A percentile compares a stretch with the other conserved stretches of the same genome.
These are phyloP conservation scores for Populus euphratica DNA, from an alignment of 345 rosid genomes.

Conservation along the genomic window DNA sequence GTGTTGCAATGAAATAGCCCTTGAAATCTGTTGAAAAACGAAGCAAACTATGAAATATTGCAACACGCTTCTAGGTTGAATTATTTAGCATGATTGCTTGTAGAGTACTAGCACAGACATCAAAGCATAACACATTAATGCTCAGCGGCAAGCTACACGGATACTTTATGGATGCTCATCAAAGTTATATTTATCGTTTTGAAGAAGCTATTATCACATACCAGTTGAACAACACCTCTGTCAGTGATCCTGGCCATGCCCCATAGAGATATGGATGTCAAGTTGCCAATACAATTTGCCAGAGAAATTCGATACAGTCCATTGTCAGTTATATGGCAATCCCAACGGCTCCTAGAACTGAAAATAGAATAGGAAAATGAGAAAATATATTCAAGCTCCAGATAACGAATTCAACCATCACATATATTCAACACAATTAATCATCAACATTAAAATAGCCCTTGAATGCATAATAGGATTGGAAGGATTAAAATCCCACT, in stretches of 20 bases:
- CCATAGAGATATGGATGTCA: conserved; percentile 78
- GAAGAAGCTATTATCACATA: conserved; percentile 15
- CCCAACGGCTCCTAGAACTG: conserved; percentile 91
- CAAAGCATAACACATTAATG: neutral
- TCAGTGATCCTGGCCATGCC: conserved; percentile 89
- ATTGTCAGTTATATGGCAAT: conserved; percentile 78
- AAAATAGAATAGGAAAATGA: conserved; percentile 14
- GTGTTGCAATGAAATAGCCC: conserved; percentile 66
- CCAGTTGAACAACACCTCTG: conserved; percentile 82
- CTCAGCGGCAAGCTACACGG: too few species aligned
- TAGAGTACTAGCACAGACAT: neutral
- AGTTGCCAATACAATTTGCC: conserved; percentile 64
- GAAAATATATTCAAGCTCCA: neutral
- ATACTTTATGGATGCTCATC: neutral
- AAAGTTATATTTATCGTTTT: neutral
- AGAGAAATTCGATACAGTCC: conserved; percentile 64
- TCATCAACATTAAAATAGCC: neutral
- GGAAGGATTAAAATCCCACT: neutral
- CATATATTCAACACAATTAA: neutral
- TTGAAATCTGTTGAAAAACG: conserved; percentile 51
- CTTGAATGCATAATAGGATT: too few species aligned
- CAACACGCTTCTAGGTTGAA: neutral
- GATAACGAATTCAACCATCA: neutral
- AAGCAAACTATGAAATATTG: neutral
- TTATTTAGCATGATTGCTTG: too few species aligned